A percentile compares a stretch with the other conserved stretches of the same genome.
Conservation (phyloP, 352 stramenopile species). For the Pythium aquatile region DNA sequence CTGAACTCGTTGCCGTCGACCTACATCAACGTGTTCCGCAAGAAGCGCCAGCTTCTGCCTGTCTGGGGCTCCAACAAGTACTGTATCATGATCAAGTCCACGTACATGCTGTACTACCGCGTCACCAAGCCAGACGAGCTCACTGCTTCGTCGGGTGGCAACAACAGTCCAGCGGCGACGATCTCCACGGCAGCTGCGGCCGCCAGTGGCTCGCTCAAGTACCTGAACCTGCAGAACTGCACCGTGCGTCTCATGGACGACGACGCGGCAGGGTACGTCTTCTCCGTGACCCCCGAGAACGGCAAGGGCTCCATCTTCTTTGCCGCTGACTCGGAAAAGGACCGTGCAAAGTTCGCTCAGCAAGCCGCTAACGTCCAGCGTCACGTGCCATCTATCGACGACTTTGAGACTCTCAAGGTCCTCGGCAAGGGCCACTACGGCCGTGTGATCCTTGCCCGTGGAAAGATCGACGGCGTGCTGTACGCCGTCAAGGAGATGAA, state of each 20-base stretch:
- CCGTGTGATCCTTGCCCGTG: slow-evolving; percentile 69
- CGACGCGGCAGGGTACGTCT: slow-evolving; percentile 69
- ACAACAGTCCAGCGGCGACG: slow-evolving; percentile 10
- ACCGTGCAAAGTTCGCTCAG: slow-evolving; percentile 72
- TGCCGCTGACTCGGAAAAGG: slow-evolving; percentile 80
- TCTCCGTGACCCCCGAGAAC: slow-evolving; percentile 66
- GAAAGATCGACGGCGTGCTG: slow-evolving; percentile 41
- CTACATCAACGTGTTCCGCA: slow-evolving; percentile 85
- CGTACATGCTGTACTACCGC: slow-evolving; percentile 82
- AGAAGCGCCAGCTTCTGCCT: slow-evolving; percentile 73
- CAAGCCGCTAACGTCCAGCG: slow-evolving; percentile 58
- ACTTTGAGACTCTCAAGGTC: slow-evolving; percentile 83
- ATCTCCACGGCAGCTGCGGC: slow-evolving; percentile 2
- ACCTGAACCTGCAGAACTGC: slow-evolving; percentile 74
- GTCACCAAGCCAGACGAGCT: slow-evolving; percentile 54
- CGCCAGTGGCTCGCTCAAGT: slow-evolving; percentile 46
- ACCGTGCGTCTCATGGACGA: slow-evolving; percentile 80
- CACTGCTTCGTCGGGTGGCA: not conserved
- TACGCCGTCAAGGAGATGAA: slow-evolving; percentile 91
- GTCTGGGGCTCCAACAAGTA: slow-evolving; percentile 87
- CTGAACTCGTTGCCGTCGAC: slow-evolving; percentile 80
- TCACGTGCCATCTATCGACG: slow-evolving; percentile 44
- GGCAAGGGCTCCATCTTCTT: slow-evolving; percentile 72
- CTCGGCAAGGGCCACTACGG: slow-evolving; percentile 84
- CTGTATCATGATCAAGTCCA: slow-evolving; percentile 87